Evolutionary conservation across 805 yeast genomes (phyloP), one percentile per base, ranked within the genome.

Genomic region (Nakazawaea ambrosiae): DNA sequence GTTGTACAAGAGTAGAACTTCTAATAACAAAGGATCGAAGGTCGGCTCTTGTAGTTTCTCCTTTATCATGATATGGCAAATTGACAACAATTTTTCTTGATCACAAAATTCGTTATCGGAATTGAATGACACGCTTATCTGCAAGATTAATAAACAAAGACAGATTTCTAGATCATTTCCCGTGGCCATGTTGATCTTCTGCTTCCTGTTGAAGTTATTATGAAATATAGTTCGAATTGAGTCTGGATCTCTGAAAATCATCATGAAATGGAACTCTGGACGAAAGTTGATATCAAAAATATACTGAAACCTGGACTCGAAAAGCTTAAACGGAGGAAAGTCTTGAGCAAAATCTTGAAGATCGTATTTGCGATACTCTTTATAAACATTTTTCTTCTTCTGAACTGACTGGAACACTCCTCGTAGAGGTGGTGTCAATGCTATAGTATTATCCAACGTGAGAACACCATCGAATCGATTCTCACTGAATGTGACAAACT

Each of bases 251-350:
- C 20, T 26, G 4, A 32, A 32, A 11, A 37, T 23, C 10, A 19
- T 12, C 28, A 37, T 19, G 19, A 32, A 31, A 15, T 27, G 33
- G 17, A 27, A 37, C 5, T n/a, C 10, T 2, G 9, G 23, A 9
- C 27, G 15, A 10, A 16, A 27, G 16, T 37, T 37, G 22, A 37
- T 37, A 14, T 37, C 40, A 14, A 32, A 37, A 2, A 37, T 12
- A 17, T 37, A 37, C 14, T 37, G 36, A 16, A 37, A 37, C 18
- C 27, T 37, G 18, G 28, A 22, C 14, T 32, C 36, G 5, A 37
- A n/a, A 3, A n/a, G 22, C 22, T 32, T 37, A 15, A 32, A 37
- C 5, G n/a, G 19, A 6, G 36, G 40, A 10, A 31, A 23, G 6
- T 31, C 36, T 6, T 27, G 23, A 12, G 25, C n/a, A 10, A 31